A percentile compares a stretch with the other conserved stretches of the same genome.
Conservation (phyloP, 306 rosid genomes). For the Sesbania bispinosa region DNA sequence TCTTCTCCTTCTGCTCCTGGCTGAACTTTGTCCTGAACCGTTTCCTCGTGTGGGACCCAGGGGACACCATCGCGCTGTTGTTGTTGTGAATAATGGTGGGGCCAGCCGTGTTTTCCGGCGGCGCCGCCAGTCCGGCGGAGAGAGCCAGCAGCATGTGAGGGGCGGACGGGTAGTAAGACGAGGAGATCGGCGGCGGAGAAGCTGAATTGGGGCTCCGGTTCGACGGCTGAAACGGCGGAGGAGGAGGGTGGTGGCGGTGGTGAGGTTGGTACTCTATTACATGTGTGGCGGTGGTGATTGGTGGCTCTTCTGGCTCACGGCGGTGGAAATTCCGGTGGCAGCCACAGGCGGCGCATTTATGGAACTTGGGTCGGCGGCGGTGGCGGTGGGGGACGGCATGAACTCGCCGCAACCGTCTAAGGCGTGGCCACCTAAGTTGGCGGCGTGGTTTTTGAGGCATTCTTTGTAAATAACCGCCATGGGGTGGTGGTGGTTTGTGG, state of each 20-base stretch:
- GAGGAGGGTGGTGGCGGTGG: conserved; percentile 70
- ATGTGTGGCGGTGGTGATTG: conserved; percentile 42
- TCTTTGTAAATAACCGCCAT: conserved; percentile 60
- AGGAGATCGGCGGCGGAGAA: conserved; percentile 97
- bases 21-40: conserved; percentile 77
- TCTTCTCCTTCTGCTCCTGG: conserved; percentile 88
- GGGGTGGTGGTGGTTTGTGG: conserved; percentile 3
- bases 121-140: conserved; percentile 43
- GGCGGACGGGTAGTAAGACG: conserved; percentile 90
- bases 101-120: conserved; percentile 40
- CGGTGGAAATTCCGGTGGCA: conserved; percentile 99
- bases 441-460: conserved; percentile 92
- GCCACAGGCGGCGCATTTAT: conserved; percentile 95
- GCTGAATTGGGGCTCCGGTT: conserved; percentile 75
- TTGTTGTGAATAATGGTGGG: neutral
- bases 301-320: conserved; percentile 79
- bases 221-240: conserved; percentile 28
- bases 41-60: conserved; percentile 34
- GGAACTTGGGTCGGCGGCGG: conserved; percentile 71
- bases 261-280: conserved; percentile 86
- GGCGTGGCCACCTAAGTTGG: conserved; percentile 79
- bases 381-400: conserved; percentile 73
- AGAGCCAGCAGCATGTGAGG: conserved; percentile 94
- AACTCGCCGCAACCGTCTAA: conserved; percentile 95
- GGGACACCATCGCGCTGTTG: neutral